Base-by-base conservation (phyloP, 108 stramenopile genomes). In the Epithemia pelagica region DNA sequence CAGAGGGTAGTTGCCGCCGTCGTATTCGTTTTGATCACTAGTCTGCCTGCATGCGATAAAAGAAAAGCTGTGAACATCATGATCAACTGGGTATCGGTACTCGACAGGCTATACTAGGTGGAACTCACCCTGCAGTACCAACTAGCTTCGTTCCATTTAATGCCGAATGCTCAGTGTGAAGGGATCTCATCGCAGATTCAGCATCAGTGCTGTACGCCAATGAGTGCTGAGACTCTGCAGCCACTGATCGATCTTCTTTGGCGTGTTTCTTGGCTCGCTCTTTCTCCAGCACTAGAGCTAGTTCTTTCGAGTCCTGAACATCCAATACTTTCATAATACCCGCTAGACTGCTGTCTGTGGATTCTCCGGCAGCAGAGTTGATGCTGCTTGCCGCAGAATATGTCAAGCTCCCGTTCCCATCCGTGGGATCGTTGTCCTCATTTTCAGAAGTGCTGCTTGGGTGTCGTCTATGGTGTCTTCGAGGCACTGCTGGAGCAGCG, bases 241-340 rank as follows among this genome's bases (percentile, higher is more conserved):
- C 61, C 2, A 77, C 73, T 20, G 76, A 77, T 46, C 33, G 30
- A 26, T 63, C 62, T 2, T 63, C 62, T 33, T 30, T 63, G 26
- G 22, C 26, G 25, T 23, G 22, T 58, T 28, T 18, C 33, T 51
- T 63, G 20, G 30, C 24, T 27, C 22, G 26, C 26, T 51, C 29
- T 51, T 63, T 28, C 26, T 63, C 33, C 26, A 63, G 20, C 32
- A 31, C 28, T n/a, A 21, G 1, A 2, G 62, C 74, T 19, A 78
- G 26, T 65, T 82, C 77, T 24, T 73, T 30, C 0, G 61, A 31
- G 54, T 78, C 81, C 33, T 78, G 77, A 52, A 75, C 51, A 25
- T 82, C 81, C 58, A 82, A 54, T 21, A 75, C 81, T 51, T 67
- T 37, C 78, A 82, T 74, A 52, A 82, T 77, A 52, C 75, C 78